phyloP scores from a whole-genome alignment of 768 basidiomycete genomes.

The Amanita exitialis region DNA sequence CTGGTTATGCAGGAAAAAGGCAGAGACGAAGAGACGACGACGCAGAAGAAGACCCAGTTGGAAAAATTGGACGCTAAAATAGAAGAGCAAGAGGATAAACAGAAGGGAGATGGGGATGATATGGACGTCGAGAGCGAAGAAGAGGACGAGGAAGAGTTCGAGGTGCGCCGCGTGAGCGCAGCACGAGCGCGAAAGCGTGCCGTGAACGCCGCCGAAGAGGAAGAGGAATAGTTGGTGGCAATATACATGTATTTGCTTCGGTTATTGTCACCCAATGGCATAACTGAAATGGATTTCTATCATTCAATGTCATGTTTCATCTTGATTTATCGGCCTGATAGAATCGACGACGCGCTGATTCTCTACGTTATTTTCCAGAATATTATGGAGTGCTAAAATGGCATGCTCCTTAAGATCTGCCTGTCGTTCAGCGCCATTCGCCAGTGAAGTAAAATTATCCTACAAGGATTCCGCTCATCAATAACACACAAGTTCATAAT shows the following conservation, averaged over 20 bases:
- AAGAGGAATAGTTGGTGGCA: slow-evolving; percentile 33
- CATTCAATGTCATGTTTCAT: background rate
- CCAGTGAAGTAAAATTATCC: slow-evolving; percentile 24
- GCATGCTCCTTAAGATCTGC: slow-evolving; percentile 89
- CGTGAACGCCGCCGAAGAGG: slow-evolving; percentile 53
- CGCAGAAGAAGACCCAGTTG: slow-evolving; percentile 45
- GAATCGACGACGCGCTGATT: slow-evolving; percentile 76
- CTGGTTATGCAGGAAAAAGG: slow-evolving; percentile 28
- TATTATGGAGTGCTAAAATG: slow-evolving; percentile 71
- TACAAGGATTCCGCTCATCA: slow-evolving; percentile 90
- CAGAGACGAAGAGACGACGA: slow-evolving; percentile 19
- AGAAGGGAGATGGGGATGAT: slow-evolving; percentile 17
- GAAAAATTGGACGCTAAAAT: slow-evolving; percentile 68
- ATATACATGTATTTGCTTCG: background rate
- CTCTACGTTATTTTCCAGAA: slow-evolving; percentile 65
- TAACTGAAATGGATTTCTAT: background rate
- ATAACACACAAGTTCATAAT: slow-evolving; percentile 85
- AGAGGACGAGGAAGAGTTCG: slow-evolving; percentile 56
- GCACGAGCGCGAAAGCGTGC: slow-evolving; percentile 46
- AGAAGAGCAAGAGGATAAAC: slow-evolving; percentile 38
- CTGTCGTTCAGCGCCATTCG: slow-evolving; percentile 4
- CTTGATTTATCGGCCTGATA: slow-evolving; percentile 52
- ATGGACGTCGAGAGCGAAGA: slow-evolving; percentile 23
- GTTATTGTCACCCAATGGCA: too few species aligned
- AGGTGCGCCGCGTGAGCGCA: slow-evolving; percentile 46